Percentiles rank a stretch among this genome's conserved stretches.
Evolutionary conservation across 139 green algal genomes (phyloP).

Genomic region (Chlamydomonas sp.): DNA sequence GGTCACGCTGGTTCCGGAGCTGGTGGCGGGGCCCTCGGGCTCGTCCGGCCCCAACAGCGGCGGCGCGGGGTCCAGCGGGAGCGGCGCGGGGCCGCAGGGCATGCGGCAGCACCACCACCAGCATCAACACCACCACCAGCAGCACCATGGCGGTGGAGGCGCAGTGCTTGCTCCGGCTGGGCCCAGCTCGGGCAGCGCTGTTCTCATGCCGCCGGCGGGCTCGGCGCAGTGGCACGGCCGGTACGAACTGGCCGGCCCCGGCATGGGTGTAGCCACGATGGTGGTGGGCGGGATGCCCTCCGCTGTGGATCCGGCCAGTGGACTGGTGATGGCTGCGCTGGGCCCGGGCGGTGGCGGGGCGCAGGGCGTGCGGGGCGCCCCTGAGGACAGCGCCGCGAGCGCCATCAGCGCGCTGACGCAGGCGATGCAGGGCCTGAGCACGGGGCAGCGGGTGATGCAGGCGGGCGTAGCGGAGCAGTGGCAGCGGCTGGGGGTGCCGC

Average conservation of each 20-base stretch:
- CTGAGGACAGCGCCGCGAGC: not conserved
- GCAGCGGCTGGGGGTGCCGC: not conserved
- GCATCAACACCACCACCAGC: too few species aligned
- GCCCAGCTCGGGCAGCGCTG: too few species aligned
- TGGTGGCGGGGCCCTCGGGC: not conserved
- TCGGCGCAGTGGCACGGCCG: too few species aligned
- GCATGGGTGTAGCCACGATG: too few species aligned
- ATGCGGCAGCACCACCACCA: too few species aligned
- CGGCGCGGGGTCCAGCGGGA: not conserved
- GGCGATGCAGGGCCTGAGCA: slow-evolving; percentile 25
- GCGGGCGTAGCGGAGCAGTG: slow-evolving; percentile 7
- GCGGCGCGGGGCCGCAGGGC: not conserved
- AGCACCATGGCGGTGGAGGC: too few species aligned
- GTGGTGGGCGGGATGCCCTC: too few species aligned
- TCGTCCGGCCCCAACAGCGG: not conserved
- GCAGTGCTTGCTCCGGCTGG: too few species aligned
- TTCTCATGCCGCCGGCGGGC: too few species aligned
- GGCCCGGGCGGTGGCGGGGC: not conserved
- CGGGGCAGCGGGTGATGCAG: not conserved
- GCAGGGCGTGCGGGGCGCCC: not conserved
- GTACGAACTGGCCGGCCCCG: too few species aligned
- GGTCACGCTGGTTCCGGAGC: not conserved
- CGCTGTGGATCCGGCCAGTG: not conserved
- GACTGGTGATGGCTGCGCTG: not conserved
- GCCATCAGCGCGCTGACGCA: slow-evolving; percentile 18